These are phyloP conservation scores for Penicillium expansum DNA, from an alignment of 2,329 filamentous ascomycete genomes.

Conservation along the genomic window DNA sequence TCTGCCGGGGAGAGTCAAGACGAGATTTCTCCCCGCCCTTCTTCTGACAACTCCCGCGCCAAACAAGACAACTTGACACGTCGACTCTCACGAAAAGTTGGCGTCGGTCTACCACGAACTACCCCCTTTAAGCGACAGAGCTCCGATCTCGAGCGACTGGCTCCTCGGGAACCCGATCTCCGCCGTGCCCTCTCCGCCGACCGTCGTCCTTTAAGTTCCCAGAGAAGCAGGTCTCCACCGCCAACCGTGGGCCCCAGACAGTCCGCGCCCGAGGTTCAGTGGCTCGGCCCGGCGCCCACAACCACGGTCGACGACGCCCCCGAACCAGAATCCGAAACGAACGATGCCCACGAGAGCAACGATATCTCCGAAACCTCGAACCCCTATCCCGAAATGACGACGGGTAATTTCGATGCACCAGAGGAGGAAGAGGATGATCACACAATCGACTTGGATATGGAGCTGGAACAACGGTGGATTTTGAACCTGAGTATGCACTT, in stretches of 20 bases:
- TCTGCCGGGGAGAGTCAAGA: constrained; percentile 23
- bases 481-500: constrained; percentile 98
- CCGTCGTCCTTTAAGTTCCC: constrained; percentile 43
- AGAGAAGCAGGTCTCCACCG: constrained; percentile 46
- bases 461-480: constrained; percentile 88
- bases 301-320: constrained; percentile 30
- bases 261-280: constrained; percentile 44
- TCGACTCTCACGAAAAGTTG: constrained; percentile 52
- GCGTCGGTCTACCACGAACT: constrained; percentile 72
- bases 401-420: not conserved
- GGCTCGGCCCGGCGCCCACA: constrained; percentile 31
- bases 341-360: constrained; percentile 26
- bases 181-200: constrained; percentile 66
- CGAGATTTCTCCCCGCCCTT: constrained; percentile 16
- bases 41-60: constrained; percentile 16
- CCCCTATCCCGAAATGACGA: constrained; percentile 20
- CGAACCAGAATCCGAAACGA: constrained; percentile 26
- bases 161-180: constrained; percentile 61
- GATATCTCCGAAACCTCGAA: constrained; percentile 28
- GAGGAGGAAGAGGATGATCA: constrained; percentile 27
- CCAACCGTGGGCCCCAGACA: constrained; percentile 37
- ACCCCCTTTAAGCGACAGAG: constrained; percentile 80
- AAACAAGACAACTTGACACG: constrained; percentile 37
- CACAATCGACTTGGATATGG: constrained; percentile 61
- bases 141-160: constrained; percentile 74